Conservation (phyloP, 768 basidiomycete genomes). For the Phylloporus sp. region DNA sequence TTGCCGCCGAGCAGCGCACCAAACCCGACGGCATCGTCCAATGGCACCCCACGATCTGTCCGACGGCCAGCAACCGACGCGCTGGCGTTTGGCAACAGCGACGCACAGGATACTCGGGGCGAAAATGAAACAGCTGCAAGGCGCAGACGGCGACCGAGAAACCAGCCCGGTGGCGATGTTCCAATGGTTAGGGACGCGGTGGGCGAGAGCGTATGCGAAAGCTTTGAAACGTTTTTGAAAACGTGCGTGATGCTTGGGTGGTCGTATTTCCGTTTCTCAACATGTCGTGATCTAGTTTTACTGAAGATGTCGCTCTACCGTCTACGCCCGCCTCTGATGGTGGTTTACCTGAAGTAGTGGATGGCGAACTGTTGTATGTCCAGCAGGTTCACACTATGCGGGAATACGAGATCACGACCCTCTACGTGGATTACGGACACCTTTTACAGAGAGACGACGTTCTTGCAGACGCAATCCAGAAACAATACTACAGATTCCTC, state of each 20-base stretch:
- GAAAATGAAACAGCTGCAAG: slow-evolving; percentile 40
- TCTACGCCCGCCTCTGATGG: slow-evolving; percentile 77
- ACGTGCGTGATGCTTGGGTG: slow-evolving; percentile 50
- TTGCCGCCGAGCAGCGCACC: slow-evolving; percentile 49
- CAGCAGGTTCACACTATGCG: slow-evolving; percentile 95
- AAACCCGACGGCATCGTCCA: slow-evolving; percentile 34
- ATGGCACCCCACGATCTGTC: slow-evolving; percentile 28
- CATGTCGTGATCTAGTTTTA: slow-evolving; percentile 53
- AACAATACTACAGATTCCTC: slow-evolving; percentile 94
- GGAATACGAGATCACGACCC: slow-evolving; percentile 88
- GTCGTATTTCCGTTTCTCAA: not conserved
- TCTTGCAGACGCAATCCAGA: slow-evolving; percentile 88
- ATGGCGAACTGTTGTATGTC: slow-evolving; percentile 75
- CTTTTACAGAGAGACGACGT: slow-evolving; percentile 87
- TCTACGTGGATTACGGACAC: slow-evolving; percentile 95
- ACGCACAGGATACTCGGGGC: slow-evolving; percentile 35
- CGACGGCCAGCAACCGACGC: slow-evolving; percentile 47
- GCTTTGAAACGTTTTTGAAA: slow-evolving; percentile 88
- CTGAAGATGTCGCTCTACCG: slow-evolving; percentile 73
- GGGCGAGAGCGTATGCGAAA: slow-evolving; percentile 90
- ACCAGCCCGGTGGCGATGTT: slow-evolving; percentile 56
- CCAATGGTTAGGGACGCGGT: slow-evolving; percentile 91
- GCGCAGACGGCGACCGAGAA: slow-evolving; percentile 41
- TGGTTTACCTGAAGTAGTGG: slow-evolving; percentile 45
- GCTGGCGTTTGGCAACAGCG: slow-evolving; percentile 51